A percentile compares a stretch with the other conserved stretches of the same genome.
These are phyloP conservation scores for Thelephora aurantiotincta DNA, from an alignment of 768 basidiomycete genomes.

Conservation along the genomic window DNA sequence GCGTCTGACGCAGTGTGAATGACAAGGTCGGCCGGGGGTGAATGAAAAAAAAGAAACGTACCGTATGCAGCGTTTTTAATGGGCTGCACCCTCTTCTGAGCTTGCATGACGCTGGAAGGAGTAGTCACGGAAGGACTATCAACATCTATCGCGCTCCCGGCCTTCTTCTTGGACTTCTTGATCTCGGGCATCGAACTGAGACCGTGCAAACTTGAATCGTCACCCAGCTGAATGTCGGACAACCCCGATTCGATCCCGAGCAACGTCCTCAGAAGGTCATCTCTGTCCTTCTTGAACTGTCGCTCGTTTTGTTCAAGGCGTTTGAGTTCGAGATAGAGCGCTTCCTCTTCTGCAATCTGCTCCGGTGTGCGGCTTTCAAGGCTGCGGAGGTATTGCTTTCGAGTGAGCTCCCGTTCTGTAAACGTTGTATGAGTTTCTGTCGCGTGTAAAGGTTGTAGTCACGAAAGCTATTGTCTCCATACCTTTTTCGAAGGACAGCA, in stretches of 20 bases:
- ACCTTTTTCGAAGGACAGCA: slow-evolving; percentile 86
- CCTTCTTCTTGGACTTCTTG: slow-evolving; percentile 46
- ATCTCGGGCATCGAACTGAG: slow-evolving; percentile 33
- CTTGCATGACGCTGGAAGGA: slow-evolving; percentile 18
- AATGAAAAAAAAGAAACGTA: slow-evolving; percentile 14
- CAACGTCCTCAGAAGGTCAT: slow-evolving; percentile 72
- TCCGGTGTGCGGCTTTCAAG: slow-evolving; percentile 82
- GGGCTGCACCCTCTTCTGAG: slow-evolving; percentile 26
- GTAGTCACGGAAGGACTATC: slow-evolving; percentile 21
- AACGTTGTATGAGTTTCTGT: background rate
- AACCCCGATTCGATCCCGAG: slow-evolving; percentile 83
- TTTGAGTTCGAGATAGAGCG: slow-evolving; percentile 84
- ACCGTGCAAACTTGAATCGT: slow-evolving; percentile 28
- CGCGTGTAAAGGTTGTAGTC: background rate
- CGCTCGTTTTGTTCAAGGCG: slow-evolving; percentile 90
- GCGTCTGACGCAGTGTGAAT: slow-evolving; percentile 30
- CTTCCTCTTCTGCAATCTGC: slow-evolving; percentile 91
- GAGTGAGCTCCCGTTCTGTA: slow-evolving; percentile 71
- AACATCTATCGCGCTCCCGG: slow-evolving; percentile 16
- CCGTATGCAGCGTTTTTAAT: slow-evolving; percentile 49
- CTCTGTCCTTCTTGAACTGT: slow-evolving; percentile 75
- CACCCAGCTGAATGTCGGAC: slow-evolving; percentile 50
- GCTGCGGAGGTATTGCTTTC: slow-evolving; percentile 77
- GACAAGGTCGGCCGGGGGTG: background rate
- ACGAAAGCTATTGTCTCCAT: slow-evolving; percentile 6